Conservation (phyloP, 23 red algal genomes). For the Gracilaria domingensis region DNA sequence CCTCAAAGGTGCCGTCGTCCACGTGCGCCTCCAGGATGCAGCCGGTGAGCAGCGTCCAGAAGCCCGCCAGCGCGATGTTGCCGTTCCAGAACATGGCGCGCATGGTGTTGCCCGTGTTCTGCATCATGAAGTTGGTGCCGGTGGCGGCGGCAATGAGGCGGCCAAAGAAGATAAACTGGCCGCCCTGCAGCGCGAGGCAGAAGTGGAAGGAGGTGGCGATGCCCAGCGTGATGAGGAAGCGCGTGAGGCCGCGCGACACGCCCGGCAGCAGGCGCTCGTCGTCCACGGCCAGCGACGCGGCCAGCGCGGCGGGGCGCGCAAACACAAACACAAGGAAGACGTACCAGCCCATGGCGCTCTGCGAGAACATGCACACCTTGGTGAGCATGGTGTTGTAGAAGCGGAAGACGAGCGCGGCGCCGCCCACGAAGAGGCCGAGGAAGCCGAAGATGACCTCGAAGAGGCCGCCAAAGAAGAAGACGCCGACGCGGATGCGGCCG, state of each 20-base stretch:
- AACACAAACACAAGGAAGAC: slow-evolving; percentile 77
- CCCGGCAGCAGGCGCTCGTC: background rate
- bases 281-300: background rate
- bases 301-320: slow-evolving; percentile 1
- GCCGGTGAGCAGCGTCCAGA: slow-evolving; percentile 63
- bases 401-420: slow-evolving; percentile 34
- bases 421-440: slow-evolving; percentile 48
- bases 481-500: background rate
- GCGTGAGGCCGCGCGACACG: slow-evolving; percentile 10
- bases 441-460: slow-evolving; percentile 74
- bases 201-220: slow-evolving; percentile 72
- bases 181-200: slow-evolving; percentile 76
- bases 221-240: slow-evolving; percentile 44
- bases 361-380: slow-evolving; percentile 42
- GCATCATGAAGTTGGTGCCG: slow-evolving; percentile 36
- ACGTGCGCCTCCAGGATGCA: slow-evolving; percentile 33
- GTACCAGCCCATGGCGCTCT: slow-evolving; percentile 58
- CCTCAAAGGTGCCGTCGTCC: background rate
- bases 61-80: slow-evolving; percentile 66
- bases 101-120: slow-evolving; percentile 31
- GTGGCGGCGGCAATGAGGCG: slow-evolving; percentile 39
- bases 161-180: slow-evolving; percentile 65
- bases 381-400: slow-evolving; percentile 38
- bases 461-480: slow-evolving; percentile 52
- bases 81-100: slow-evolving; percentile 72